phyloP scores from a whole-genome alignment of 176 grass and related monocot species.

The Phoenix dactylifera region DNA sequence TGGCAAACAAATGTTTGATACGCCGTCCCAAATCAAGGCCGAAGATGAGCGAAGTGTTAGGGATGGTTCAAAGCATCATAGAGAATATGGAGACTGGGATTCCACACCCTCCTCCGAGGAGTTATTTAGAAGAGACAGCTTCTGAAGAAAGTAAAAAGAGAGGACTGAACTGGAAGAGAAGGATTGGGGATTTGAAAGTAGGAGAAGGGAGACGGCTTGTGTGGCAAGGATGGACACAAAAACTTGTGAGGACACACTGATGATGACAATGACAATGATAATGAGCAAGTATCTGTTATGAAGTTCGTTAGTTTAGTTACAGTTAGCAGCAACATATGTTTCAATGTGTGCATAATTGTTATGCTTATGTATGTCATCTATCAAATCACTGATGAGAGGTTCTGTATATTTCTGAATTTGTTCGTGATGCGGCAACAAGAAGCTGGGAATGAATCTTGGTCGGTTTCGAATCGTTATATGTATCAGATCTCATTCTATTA shows the following conservation, averaged over 20 bases:
- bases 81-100: slow-evolving; percentile 44
- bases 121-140: slow-evolving; percentile 23
- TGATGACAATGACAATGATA: no score
- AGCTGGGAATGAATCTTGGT: no score
- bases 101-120: slow-evolving; percentile 30
- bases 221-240: slow-evolving; percentile 61
- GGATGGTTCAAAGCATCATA: slow-evolving; percentile 75
- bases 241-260: slow-evolving; percentile 81
- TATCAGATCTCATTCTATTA: no score
- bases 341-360: no score
- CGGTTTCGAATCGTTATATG: no score
- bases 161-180: slow-evolving; percentile 48
- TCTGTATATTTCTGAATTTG: no score
- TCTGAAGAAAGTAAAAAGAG: slow-evolving; percentile 36
- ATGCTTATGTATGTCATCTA: no score
- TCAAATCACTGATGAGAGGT: no score
- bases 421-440: no score
- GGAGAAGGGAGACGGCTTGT: slow-evolving; percentile 51
- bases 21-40: slow-evolving; percentile 58
- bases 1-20: slow-evolving; percentile 71
- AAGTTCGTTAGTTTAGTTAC: no score
- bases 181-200: slow-evolving; percentile 39
- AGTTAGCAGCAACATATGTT: no score
- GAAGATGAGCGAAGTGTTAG: slow-evolving; percentile 86
- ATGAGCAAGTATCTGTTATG: no score